A percentile compares a stretch with the other conserved stretches of the same genome.
Conservation (phyloP, 2,329 filamentous ascomycete genomes). For the Talaromyces sp. region DNA sequence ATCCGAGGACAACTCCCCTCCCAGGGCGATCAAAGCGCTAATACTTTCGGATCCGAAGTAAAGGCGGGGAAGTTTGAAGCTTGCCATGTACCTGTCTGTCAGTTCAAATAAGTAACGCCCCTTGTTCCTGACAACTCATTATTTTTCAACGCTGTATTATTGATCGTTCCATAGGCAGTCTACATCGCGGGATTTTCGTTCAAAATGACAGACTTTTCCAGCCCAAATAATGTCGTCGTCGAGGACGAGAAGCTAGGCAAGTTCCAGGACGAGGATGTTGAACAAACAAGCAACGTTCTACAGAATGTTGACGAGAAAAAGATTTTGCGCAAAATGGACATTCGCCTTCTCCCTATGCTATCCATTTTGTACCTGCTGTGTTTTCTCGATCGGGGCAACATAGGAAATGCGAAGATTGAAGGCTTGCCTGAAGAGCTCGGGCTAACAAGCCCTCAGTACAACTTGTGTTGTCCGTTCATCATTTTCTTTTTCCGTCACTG, state of each 20-base stretch:
- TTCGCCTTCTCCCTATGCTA: constrained; percentile 30
- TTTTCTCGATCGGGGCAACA: constrained; percentile 49
- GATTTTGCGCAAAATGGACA: constrained; percentile 34
- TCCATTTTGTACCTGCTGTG: constrained; percentile 40
- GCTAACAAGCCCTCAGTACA: constrained; percentile 30
- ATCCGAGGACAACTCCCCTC: not conserved
- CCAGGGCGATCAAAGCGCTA: not conserved
- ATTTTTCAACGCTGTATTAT: not conserved
- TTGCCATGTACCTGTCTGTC: not conserved
- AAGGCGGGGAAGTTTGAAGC: not conserved
- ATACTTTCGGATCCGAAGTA: not conserved
- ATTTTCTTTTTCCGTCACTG: too few relatives aligned
- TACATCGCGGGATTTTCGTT: not conserved
- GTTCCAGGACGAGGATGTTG: not conserved
- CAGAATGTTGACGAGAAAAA: constrained; percentile 20
- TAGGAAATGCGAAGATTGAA: constrained; percentile 52
- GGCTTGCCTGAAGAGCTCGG: constrained; percentile 50
- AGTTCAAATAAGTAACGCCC: not conserved
- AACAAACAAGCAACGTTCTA: not conserved
- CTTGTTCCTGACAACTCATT: not conserved
- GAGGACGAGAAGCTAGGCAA: not conserved
- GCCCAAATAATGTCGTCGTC: not conserved
- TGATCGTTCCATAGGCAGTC: not conserved
- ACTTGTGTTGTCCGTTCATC: constrained; percentile 19
- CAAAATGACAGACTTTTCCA: not conserved